Evolutionary conservation across 305 asterid species (phyloP).

Genomic region (Fraxinus paxiana): DNA sequence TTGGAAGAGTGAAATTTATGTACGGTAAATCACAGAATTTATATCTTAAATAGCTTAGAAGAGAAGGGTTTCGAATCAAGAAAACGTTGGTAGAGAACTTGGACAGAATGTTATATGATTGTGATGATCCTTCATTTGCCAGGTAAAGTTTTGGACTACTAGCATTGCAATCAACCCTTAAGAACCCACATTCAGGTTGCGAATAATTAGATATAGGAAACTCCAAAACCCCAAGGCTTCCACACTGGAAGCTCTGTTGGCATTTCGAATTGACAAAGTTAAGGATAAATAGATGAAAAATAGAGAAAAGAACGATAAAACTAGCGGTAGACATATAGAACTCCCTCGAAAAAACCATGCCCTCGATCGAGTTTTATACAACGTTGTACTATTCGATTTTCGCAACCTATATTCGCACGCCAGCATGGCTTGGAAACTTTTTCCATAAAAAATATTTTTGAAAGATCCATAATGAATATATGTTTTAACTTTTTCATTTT

Average conservation of each 20-base stretch:
- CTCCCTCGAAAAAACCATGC: background rate
- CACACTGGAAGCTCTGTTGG: constrained; percentile 14
- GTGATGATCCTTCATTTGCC: background rate
- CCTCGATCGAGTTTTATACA: background rate
- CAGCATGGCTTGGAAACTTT: background rate
- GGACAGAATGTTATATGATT: background rate
- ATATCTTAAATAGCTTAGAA: background rate
- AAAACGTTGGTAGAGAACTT: background rate
- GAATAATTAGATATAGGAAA: constrained; percentile 17
- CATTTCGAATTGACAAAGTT: background rate
- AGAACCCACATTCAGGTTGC: constrained; percentile 26
- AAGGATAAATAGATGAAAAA: background rate
- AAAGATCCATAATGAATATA: background rate
- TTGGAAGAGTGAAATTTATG: background rate
- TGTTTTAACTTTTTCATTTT: background rate
- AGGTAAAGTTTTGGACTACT: constrained; percentile 13
- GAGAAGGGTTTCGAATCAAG: background rate
- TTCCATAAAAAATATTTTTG: background rate
- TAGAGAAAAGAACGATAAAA: background rate
- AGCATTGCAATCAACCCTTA: constrained; percentile 13
- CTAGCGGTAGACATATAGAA: background rate
- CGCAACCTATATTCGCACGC: background rate
- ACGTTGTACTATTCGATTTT: background rate
- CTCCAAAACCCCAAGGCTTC: background rate
- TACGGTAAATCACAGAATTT: background rate